Base-by-base conservation (phyloP, 2,329 filamentous ascomycete genomes). In the Neurospora sp. region DNA sequence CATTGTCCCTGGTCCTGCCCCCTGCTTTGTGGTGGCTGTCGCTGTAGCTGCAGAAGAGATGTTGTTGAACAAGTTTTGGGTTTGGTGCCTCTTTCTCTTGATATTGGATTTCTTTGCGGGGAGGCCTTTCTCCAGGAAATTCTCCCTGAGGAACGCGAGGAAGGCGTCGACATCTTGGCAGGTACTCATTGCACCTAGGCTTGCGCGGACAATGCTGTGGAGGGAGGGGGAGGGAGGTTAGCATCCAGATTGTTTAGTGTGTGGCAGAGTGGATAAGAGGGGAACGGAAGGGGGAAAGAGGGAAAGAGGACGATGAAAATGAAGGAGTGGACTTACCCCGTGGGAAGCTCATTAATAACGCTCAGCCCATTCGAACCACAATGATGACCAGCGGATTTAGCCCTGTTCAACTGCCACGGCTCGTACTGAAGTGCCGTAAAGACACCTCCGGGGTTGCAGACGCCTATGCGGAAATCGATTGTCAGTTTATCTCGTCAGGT, bases 121-220 rank as follows among this genome's bases (percentile, higher is more conserved):
- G 40, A 28, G 38, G 39, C 36, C 70, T 8, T 71, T 72, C 38
- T 78, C 75, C 41, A 80, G 72, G 66, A 82, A 83, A 1, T 77
- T 77, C n/a, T 78, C 74, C 4, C 77, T 78, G 11, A 86, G 74
- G 70, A 87, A 87, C 3, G 77, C 71, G 8, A 86, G 67, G 43
- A 87, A 83, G 0, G 77, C 75, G 23, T 86, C 82, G 15, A 89
- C 82, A 72, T 90, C 88, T 3, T 80, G 77, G 23, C 81, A 76
- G 2, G 85, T 88, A 71, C 84, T 88, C 86, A 88, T 88, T 12
- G 87, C 87, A 0, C 88, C 88, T 1, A 90, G 79, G 70, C 86
- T 88, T 6, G 84, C 85, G 23, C 88, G 82, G 6, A 89, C 86
- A 62, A 90, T 86, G 0, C 88, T 84, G 71, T 17, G 67, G 43